Conservation (phyloP, 2,329 filamentous ascomycete genomes). For the Metarhizium robertsii region DNA sequence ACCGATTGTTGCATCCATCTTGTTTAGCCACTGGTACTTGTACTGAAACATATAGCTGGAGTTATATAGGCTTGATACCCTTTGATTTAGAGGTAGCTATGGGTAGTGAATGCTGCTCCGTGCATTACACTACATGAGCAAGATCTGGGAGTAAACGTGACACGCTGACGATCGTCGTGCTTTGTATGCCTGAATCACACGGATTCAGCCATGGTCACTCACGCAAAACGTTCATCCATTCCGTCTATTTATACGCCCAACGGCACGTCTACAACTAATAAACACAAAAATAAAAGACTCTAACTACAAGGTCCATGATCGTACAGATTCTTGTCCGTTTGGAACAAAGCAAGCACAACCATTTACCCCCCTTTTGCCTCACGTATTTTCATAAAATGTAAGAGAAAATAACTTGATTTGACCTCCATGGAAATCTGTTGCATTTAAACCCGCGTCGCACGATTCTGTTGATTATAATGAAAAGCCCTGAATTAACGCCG, state of each 20-base stretch:
- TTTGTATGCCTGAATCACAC: neutral
- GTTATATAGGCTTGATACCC: too few relatives aligned
- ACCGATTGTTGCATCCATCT: too few relatives aligned
- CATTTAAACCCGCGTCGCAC: neutral
- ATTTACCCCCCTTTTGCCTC: neutral
- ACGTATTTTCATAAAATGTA: neutral
- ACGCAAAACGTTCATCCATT: neutral
- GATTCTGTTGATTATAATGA: neutral
- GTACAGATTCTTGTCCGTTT: neutral
- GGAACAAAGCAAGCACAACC: neutral
- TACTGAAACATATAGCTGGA: too few relatives aligned
- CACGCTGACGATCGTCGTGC: neutral
- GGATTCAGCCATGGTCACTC: neutral
- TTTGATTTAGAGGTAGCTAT: too few relatives aligned
- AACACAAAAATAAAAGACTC: neutral
- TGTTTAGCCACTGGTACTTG: too few relatives aligned
- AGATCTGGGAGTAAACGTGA: too few relatives aligned
- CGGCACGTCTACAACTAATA: neutral
- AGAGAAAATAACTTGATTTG: neutral
- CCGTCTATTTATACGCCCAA: neutral
- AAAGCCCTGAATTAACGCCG: conserved; percentile 20
- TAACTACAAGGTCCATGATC: neutral
- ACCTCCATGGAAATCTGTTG: neutral
- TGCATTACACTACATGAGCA: too few relatives aligned
- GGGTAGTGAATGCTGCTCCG: too few relatives aligned